Conservation (phyloP, 2,329 filamentous ascomycete species). For the Talaromyces sp. region DNA sequence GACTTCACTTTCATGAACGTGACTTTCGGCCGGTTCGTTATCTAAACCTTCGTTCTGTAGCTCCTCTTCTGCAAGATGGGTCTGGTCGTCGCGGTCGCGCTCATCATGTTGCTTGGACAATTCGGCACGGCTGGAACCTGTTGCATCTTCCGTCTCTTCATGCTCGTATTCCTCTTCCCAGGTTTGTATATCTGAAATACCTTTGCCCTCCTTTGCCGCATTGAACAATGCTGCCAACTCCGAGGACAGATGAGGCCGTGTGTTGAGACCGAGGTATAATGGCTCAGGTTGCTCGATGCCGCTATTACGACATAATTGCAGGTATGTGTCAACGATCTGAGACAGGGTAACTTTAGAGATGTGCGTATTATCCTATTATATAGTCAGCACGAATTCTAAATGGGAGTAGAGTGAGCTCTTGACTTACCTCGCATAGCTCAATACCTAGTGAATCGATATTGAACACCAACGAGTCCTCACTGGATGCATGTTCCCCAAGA, state of each 20-base stretch:
- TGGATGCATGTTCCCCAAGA: slow-evolving; percentile 53
- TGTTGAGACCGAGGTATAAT: slow-evolving; percentile 56
- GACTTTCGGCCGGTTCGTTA: slow-evolving; percentile 4
- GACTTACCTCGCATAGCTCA: slow-evolving; percentile 56
- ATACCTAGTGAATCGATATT: slow-evolving; percentile 55
- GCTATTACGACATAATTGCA: slow-evolving; percentile 59
- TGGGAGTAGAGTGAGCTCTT: background rate
- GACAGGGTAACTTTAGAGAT: slow-evolving; percentile 51
- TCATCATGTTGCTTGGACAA: slow-evolving; percentile 17
- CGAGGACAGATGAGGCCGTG: slow-evolving; percentile 52
- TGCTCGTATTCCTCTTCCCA: slow-evolving; percentile 48
- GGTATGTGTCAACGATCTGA: slow-evolving; percentile 58
- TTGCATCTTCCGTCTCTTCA: slow-evolving; percentile 15
- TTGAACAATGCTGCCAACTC: slow-evolving; percentile 52
- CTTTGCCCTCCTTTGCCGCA: slow-evolving; percentile 56
- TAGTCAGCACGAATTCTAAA: slow-evolving; percentile 24
- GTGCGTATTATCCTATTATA: slow-evolving; percentile 47
- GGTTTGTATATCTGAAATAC: slow-evolving; percentile 48
- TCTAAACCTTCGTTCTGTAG: slow-evolving; percentile 1
- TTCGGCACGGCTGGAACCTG: background rate
- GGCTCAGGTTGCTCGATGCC: slow-evolving; percentile 51
- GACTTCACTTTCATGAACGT: slow-evolving; percentile 9
- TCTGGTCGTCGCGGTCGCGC: slow-evolving; percentile 9
- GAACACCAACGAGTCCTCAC: slow-evolving; percentile 57
- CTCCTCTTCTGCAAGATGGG: slow-evolving; percentile 22